Evolutionary conservation across 305 asterid genomes (phyloP).

Genomic region (Solanum aculeatissimum): DNA sequence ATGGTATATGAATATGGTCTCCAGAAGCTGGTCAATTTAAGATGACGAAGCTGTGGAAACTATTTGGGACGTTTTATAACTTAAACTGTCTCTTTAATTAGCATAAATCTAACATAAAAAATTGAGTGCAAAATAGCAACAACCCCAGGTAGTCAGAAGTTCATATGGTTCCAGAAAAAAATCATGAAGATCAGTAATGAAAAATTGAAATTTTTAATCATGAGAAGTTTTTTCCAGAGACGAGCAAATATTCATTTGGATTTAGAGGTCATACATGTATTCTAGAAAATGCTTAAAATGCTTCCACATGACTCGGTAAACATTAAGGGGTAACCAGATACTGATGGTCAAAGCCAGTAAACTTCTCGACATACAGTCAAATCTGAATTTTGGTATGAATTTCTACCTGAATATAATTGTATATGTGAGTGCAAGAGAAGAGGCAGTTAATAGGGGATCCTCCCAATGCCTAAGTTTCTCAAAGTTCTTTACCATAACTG

Average conservation of each 20-base stretch:
- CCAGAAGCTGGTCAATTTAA: not conserved
- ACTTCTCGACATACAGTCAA: not conserved
- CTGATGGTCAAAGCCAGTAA: not conserved
- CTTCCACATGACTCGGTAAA: not conserved
- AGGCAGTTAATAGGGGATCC: conserved; percentile 71
- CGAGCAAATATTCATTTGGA: not conserved
- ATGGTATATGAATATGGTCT: not conserved
- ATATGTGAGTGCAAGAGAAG: conserved; percentile 61
- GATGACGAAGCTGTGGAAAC: not conserved
- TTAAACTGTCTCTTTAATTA: not conserved
- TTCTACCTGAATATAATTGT: conserved; percentile 72
- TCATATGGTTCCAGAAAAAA: not conserved
- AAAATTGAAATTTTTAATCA: not conserved
- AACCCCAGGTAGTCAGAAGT: not conserved
- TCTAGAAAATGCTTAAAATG: not conserved
- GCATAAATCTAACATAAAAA: not conserved
- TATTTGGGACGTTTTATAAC: not conserved
- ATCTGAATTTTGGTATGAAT: not conserved
- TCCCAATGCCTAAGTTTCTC: conserved; percentile 86
- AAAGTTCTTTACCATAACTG: conserved; percentile 42
- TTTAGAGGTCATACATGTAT: not conserved
- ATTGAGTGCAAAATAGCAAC: not conserved
- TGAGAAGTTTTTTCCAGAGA: not conserved
- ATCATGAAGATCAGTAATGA: not conserved
- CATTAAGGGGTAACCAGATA: not conserved